Evolutionary conservation across 2,329 filamentous ascomycete species (phyloP).

Genomic region (Alternaria sp.): DNA sequence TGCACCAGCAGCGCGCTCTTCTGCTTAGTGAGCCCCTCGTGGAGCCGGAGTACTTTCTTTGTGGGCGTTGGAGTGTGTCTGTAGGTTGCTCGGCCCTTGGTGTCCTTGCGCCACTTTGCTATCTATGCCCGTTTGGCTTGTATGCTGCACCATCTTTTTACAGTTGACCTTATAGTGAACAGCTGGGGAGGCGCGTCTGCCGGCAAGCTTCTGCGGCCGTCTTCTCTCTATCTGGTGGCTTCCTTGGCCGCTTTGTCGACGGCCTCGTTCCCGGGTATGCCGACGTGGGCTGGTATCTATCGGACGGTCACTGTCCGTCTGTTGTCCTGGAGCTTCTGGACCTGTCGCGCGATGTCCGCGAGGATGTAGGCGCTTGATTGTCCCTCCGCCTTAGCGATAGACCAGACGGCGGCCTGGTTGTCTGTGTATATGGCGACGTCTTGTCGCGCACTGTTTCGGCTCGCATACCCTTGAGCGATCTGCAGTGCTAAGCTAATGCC

Average conservation of each 20-base stretch:
- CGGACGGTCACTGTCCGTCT: not conserved
- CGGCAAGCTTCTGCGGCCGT: not conserved
- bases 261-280: slow-evolving; percentile 3
- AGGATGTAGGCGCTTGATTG: slow-evolving; percentile 26
- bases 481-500: slow-evolving; percentile 29
- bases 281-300: slow-evolving; percentile 1
- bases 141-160: not conserved
- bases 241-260: slow-evolving; percentile 1
- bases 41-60: slow-evolving; percentile 14
- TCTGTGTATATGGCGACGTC: no score
- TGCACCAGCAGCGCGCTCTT: slow-evolving; percentile 26
- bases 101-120: not conserved
- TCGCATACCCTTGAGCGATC: slow-evolving; percentile 25
- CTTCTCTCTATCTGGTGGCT: not conserved
- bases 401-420: slow-evolving; percentile 25
- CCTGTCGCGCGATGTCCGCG: slow-evolving; percentile 21
- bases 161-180: not conserved
- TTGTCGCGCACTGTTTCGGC: slow-evolving; percentile 10
- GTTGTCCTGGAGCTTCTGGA: slow-evolving; percentile 16
- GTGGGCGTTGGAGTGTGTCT: not conserved
- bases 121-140: not conserved
- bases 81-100: not conserved
- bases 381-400: slow-evolving; percentile 21
- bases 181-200: not conserved
- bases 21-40: slow-evolving; percentile 20